A percentile compares a stretch with the other conserved stretches of the same genome.
Evolutionary conservation across 176 grass and related monocot genomes (phyloP).

Genomic region (Eleusine indica): DNA sequence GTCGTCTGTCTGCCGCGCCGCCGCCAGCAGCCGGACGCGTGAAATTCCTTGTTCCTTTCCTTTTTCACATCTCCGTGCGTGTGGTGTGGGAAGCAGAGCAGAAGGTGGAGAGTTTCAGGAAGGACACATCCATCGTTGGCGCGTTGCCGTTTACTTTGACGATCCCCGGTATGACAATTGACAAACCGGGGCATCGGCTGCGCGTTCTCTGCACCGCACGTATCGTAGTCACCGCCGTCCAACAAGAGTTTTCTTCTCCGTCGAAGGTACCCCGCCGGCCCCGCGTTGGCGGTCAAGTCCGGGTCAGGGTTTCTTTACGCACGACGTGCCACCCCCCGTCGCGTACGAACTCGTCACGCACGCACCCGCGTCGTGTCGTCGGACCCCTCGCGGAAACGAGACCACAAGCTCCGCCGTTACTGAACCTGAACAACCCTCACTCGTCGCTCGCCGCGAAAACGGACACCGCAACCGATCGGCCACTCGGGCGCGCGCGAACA

Average conservation of each 20-base stretch:
- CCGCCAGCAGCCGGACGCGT: neutral
- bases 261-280: neutral
- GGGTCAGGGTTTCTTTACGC: no score
- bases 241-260: slow-evolving; percentile 14
- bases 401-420: no score
- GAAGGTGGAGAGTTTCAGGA: neutral
- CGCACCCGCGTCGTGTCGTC: no score
- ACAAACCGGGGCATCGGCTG: neutral
- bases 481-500: no score
- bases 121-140: neutral
- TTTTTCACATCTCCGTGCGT: neutral
- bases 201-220: neutral
- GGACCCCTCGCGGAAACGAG: no score
- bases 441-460: no score
- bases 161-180: neutral
- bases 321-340: no score
- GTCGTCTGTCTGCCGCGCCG: neutral
- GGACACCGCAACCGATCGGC: no score
- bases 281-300: neutral
- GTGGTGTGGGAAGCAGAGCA: neutral
- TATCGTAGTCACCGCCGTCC: neutral
- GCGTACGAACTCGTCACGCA: no score
- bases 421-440: no score
- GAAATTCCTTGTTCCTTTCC: neutral
- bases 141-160: slow-evolving; percentile 28